These are phyloP conservation scores for Wickerhamiella allomyrinae DNA, from an alignment of 805 yeast genomes.

Conservation along the genomic window DNA sequence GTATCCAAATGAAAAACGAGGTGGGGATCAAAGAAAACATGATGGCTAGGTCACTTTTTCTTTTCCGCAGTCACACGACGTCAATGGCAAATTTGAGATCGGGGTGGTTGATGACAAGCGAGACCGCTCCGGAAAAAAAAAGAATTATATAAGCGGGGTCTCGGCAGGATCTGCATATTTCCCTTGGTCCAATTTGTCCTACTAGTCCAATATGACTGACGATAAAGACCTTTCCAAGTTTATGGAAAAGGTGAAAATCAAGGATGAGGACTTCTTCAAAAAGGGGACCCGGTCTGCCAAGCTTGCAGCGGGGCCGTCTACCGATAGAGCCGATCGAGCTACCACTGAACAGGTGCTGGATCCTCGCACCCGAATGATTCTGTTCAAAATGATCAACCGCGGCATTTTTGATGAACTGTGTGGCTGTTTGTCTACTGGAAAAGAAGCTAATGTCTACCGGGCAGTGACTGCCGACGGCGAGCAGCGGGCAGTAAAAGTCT, in stretches of 20 bases:
- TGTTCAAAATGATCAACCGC: conserved; percentile 66
- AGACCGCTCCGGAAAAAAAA: not conserved
- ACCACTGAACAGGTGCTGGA: conserved; percentile 95
- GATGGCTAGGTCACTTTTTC: not conserved
- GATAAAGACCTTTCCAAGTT: conserved; percentile 2
- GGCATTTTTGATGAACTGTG: conserved; percentile 75
- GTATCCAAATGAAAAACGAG: conserved; percentile 56
- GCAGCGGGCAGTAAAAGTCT: conserved; percentile 81
- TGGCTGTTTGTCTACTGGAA: conserved; percentile 93
- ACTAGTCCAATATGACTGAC: conserved; percentile 1
- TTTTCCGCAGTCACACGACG: not conserved
- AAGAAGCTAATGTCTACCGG: conserved; percentile 96
- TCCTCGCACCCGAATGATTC: conserved; percentile 78
- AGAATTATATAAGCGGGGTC: not conserved
- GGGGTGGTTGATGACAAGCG: not conserved
- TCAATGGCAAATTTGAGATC: no score
- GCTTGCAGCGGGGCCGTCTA: conserved; percentile 13
- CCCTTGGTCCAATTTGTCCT: no score
- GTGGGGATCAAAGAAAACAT: conserved; percentile 21
- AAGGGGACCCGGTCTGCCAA: conserved; percentile 19
- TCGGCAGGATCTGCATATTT: no score
- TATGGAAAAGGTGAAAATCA: conserved; percentile 14
- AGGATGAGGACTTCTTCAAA: conserved; percentile 15
- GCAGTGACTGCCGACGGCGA: conserved; percentile 31
- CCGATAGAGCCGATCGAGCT: conserved; percentile 83